Percentiles rank a stretch among this genome's conserved stretches.
These are phyloP conservation scores for Syncephalastrum contaminatum DNA, from an alignment of 371 early-diverging fungal genomes.

Conservation along the genomic window DNA sequence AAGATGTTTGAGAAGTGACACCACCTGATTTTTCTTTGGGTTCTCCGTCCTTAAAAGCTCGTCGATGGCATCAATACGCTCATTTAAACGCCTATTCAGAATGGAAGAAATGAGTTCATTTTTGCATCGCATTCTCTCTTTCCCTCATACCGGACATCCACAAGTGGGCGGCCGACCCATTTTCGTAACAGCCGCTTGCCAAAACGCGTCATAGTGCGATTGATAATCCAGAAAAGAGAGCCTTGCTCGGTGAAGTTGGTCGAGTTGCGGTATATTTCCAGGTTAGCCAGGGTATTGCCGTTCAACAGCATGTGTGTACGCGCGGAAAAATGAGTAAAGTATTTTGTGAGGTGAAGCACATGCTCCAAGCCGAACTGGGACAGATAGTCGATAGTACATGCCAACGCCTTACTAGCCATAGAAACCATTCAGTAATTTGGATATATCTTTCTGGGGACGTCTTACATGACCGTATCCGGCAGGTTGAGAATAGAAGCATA, in stretches of 20 bases:
- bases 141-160: slow-evolving; percentile 34
- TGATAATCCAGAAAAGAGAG: slow-evolving; percentile 62
- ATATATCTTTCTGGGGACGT: not conserved
- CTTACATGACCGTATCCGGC: slow-evolving; percentile 37
- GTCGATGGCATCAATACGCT: slow-evolving; percentile 71
- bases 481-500: slow-evolving; percentile 26
- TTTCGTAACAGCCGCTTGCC: slow-evolving; percentile 76
- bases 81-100: slow-evolving; percentile 48
- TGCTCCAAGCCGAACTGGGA: slow-evolving; percentile 60
- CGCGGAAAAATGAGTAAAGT: slow-evolving; percentile 67
- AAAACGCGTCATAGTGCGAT: slow-evolving; percentile 71
- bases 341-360: slow-evolving; percentile 55
- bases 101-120: not conserved
- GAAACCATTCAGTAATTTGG: not conserved
- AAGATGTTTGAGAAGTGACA: slow-evolving; percentile 37
- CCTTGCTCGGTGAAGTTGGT: slow-evolving; percentile 55
- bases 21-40: slow-evolving; percentile 20
- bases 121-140: not conserved
- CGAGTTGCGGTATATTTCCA: slow-evolving; percentile 74
- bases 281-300: slow-evolving; percentile 70
- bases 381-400: slow-evolving; percentile 64
- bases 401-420: slow-evolving; percentile 38
- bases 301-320: slow-evolving; percentile 74
- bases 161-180: slow-evolving; percentile 80
- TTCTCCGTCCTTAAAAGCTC: slow-evolving; percentile 50